Evolutionary conservation across 352 stramenopile genomes (phyloP), one percentile per base, ranked within the genome.

Genomic region (Phytophthora kernoviae): DNA sequence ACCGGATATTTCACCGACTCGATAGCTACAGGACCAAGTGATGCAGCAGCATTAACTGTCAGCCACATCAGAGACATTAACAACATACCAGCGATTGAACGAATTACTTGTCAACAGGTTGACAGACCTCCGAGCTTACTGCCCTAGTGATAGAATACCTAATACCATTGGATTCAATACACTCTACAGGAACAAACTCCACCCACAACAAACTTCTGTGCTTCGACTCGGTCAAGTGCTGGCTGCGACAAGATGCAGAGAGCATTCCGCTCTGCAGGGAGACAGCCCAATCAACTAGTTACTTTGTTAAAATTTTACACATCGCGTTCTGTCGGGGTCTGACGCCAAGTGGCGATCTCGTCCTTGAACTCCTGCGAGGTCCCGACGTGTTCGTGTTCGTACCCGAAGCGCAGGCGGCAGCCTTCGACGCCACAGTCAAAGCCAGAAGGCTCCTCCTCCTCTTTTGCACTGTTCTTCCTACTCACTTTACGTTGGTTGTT

Each of bases 311-410:
- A 45, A 14, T 61, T 43, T 61, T 53, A 50, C 20, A 24, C 33
- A 14, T n/a, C 33, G 6, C 8, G 51, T 14, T 42, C 33, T 15
- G 34, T 18, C 11, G 30, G 11, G 18, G 33, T 60, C 41, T 77
- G 63, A 26, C 81, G 79, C 81, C 81, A 91, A 24, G 77, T 55
- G 2, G 81, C 81, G 34, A 89, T 79, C 53, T 88, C 77, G 14
- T 71, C 50, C 64, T 88, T 89, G 33, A 75, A 63, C 24, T 82
- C 66, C 39, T 88, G 65, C 10, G 81, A 87, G 9, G 81, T 65
- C 2, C 79, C 81, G 14, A 91, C 79, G 56, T 91, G 81, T 45
- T 91, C 81, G 52, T 91, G 81, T 43, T 88, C 68, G 58, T 84
- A 91, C 41, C 68, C 61, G 51, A 76, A 91, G 15, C 81, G 79